Evolutionary conservation across 2,329 filamentous ascomycete species (phyloP), one percentile per base, ranked within the genome.

Genomic region (Pyrenochaeta sp.): DNA sequence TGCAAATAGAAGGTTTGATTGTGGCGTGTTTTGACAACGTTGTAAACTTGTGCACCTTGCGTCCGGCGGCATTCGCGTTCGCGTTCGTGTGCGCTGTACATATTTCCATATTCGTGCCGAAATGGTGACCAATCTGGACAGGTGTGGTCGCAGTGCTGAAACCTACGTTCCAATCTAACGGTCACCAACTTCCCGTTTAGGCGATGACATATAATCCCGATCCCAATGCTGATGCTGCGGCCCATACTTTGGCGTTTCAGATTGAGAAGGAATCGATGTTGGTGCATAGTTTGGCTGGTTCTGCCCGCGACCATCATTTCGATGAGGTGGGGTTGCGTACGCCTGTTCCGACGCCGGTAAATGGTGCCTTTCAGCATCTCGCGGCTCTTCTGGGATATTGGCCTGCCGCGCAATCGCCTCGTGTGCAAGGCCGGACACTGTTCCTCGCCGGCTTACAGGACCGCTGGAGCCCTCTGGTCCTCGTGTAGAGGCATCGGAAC

Each of bases 401-500:
- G 47, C 41, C 39, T 58, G 59, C 32, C 61, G 61, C 35, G 56
- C 40, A 20, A 55, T 53, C 18, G 56, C 50, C 44, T 71, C 67
- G 37, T 68, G 57, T 37, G 56, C 58, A 26, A 66, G 55, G 32
- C 65, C 61, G 13, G 65, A 68, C 30, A 69, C 52, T 3, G 65
- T 69, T 18, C 63, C 58, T 21, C 65, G 61, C 17, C 67, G 60
- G 41, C 66, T 69, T 40, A 70, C 21, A 61, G 63, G 45, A 58
- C 56, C 52, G 42, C 58, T 53, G 51, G 58, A 57, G 44, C 53
- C 53, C 32, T 69, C 66, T 46, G 49, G 45, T 49, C 61, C 68
- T 60, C 67, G 59, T 53, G 67, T 60, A 51, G 83, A 84, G 47
- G 83, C 68, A 62, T 88, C 86, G 69, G 85, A 89, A 60, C 80